Evolutionary conservation across 2,329 filamentous ascomycete genomes (phyloP).

Genomic region (Phyllosticta capitalensis): DNA sequence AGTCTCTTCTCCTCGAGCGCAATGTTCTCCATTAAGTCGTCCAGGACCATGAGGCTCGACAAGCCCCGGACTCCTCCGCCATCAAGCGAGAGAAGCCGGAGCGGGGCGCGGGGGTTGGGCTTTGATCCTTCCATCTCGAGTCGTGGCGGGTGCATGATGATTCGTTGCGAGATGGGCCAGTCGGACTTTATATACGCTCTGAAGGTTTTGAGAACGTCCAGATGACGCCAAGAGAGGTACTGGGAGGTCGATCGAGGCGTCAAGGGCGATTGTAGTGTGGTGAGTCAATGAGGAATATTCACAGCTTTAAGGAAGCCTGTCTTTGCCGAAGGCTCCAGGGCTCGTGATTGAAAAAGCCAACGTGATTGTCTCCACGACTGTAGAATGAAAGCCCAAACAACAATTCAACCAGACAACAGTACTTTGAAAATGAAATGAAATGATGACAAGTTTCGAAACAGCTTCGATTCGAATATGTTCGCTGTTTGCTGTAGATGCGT

Average conservation of each 20-base stretch:
- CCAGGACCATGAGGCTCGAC: slow-evolving; percentile 29
- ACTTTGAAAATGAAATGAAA: neutral
- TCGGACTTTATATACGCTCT: neutral
- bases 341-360: neutral
- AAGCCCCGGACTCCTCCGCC: slow-evolving; percentile 31
- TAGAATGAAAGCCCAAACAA: neutral
- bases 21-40: slow-evolving; percentile 31
- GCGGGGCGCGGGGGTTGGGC: slow-evolving; percentile 21
- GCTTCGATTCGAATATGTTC: neutral
- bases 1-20: slow-evolving; percentile 29
- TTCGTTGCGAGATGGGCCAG: neutral
- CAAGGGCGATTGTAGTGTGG: neutral
- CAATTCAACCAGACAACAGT: neutral
- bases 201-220: neutral
- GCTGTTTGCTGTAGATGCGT: neutral
- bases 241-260: neutral
- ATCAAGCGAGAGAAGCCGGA: slow-evolving; percentile 27
- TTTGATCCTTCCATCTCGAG: slow-evolving; percentile 1
- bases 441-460: neutral
- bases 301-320: neutral
- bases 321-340: neutral
- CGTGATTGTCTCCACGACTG: neutral
- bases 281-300: slow-evolving; percentile 1
- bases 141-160: slow-evolving; percentile 6
- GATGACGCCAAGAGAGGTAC: neutral